A percentile compares a stretch with the other conserved stretches of the same genome.
Conservation (phyloP, 1,139 yeast species). For the Diutina neorugosa region DNA sequence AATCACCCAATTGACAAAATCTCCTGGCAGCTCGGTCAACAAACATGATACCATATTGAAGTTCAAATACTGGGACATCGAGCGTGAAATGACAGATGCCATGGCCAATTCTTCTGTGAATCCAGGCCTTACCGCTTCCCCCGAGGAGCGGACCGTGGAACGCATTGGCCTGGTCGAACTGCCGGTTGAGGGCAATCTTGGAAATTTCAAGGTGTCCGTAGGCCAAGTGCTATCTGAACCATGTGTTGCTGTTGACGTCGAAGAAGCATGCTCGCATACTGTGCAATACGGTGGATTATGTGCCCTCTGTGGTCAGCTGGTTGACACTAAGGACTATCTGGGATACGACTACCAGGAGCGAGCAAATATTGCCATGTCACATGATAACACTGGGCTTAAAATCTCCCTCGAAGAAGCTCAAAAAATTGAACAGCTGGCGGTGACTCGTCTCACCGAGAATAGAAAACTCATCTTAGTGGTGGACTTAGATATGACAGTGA, state of each 20-base stretch:
- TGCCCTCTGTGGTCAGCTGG: conserved; percentile 80
- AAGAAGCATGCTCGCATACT: conserved; percentile 84
- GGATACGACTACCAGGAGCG: conserved; percentile 65
- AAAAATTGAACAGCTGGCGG: conserved; percentile 60
- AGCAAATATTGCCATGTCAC: conserved; percentile 83
- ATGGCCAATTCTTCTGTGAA: conserved; percentile 15
- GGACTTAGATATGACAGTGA: conserved; percentile 93
- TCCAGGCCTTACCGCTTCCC: conserved; percentile 29
- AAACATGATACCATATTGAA: conserved; percentile 46
- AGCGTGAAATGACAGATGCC: conserved; percentile 30
- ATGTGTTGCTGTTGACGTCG: conserved; percentile 38
- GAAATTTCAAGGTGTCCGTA: conserved; percentile 33
- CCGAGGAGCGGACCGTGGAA: conserved; percentile 37
- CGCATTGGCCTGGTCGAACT: conserved; percentile 65
- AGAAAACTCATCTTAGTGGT: conserved; percentile 79
- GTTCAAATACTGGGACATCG: conserved; percentile 59
- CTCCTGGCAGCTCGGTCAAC: conserved; percentile 32
- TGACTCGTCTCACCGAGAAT: conserved; percentile 47
- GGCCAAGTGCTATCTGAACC: conserved; percentile 51
- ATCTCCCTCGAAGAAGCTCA: conserved; percentile 82
- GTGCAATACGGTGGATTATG: conserved; percentile 96
- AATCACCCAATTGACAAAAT: conserved; percentile 37
- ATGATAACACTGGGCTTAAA: conserved; percentile 76
- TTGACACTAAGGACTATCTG: conserved; percentile 72
- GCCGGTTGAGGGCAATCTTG: conserved; percentile 67